A percentile compares a stretch with the other conserved stretches of the same genome.
Conservation (phyloP, 176 grass and related monocot genomes). For the Thalia dealbata region DNA sequence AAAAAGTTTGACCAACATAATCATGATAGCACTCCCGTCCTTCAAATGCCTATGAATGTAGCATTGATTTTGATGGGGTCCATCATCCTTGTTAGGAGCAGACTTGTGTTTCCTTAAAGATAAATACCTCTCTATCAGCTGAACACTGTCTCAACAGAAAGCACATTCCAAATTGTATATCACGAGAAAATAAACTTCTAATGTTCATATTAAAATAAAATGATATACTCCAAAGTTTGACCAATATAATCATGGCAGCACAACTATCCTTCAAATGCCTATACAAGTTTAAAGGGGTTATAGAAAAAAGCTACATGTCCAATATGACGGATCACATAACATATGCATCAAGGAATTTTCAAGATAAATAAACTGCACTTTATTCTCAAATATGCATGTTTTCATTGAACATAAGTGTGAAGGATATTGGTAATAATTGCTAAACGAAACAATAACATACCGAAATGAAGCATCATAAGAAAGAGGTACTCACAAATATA, state of each 20-base stretch:
- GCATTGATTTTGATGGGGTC: not conserved
- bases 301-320: no score
- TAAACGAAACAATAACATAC: slow-evolving; percentile 5
- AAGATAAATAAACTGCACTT: not conserved
- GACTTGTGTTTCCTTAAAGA: not conserved
- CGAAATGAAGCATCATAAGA: not conserved
- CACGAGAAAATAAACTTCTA: not conserved
- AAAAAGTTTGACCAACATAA: no score
- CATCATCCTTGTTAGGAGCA: not conserved
- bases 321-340: no score
- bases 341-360: not conserved
- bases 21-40: no score
- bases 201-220: not conserved
- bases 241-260: no score
- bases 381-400: no score
- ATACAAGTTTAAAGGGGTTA: not conserved
- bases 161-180: not conserved
- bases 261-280: not conserved
- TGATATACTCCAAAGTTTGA: not conserved
- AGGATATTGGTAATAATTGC: not conserved
- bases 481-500: slow-evolving; percentile 45
- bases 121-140: not conserved
- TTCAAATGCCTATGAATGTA: not conserved
- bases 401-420: no score
- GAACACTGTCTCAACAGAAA: not conserved